A percentile compares a stretch with the other conserved stretches of the same genome.
Conservation (phyloP, 139 green algal species). For the Picochlorum costavermella region DNA sequence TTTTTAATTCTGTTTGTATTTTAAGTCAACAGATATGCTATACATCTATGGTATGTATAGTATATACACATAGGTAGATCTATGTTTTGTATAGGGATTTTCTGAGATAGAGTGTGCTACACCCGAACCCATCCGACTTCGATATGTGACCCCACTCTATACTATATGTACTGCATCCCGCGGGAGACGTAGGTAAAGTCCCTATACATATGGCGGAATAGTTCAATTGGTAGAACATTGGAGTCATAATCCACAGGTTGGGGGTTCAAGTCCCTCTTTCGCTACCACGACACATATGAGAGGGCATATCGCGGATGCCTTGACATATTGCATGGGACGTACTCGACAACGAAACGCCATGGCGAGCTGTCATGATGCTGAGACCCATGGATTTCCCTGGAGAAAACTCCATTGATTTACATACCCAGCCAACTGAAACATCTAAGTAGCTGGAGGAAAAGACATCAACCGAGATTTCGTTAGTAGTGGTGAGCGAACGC, state of each 20-base stretch:
- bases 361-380: conserved; percentile 31
- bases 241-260: conserved; percentile 50
- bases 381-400: conserved; percentile 42
- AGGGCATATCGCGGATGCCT: conserved; percentile 39
- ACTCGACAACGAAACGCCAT: conserved; percentile 43
- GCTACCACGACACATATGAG: conserved; percentile 13
- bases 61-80: too few species aligned
- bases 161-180: conserved; percentile 32
- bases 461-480: conserved; percentile 58
- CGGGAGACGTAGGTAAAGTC: conserved; percentile 22
- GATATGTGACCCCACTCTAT: conserved; percentile 20
- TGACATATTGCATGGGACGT: conserved; percentile 37
- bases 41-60: too few species aligned
- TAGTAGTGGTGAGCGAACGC: conserved; percentile 60
- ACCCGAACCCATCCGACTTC: conserved; percentile 28
- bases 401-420: conserved; percentile 34
- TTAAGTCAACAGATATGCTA: conserved; percentile 15
- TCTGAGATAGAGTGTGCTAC: conserved; percentile 3
- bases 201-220: conserved; percentile 31
- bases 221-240: conserved; percentile 45
- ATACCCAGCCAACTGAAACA: conserved; percentile 61
- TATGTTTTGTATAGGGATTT: neutral
- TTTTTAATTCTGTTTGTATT: conserved; percentile 64
- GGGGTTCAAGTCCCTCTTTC: conserved; percentile 43
- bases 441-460: conserved; percentile 61